phyloP scores from a whole-genome alignment of 305 asterid species.

The Andrographis paniculata region DNA sequence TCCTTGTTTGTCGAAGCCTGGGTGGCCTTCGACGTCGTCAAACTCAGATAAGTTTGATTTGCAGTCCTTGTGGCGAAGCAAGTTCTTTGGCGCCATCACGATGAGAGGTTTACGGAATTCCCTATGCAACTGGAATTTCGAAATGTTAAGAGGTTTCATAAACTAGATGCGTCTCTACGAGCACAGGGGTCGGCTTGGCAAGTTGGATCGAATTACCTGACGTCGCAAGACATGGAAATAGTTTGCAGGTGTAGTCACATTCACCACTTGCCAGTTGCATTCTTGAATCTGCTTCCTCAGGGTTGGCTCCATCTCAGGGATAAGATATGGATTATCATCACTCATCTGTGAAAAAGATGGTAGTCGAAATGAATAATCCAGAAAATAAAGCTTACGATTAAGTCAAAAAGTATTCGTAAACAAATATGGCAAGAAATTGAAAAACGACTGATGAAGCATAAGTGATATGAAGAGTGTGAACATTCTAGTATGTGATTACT shows the following conservation, averaged over 20 bases:
- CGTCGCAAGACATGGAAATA: slow-evolving; percentile 94
- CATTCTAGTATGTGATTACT: too few relatives aligned
- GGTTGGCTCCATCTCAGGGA: slow-evolving; percentile 96
- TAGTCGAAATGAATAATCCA: not conserved
- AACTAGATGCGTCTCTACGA: slow-evolving; percentile 6
- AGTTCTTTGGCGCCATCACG: slow-evolving; percentile 90
- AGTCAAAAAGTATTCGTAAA: too few relatives aligned
- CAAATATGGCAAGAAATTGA: too few relatives aligned
- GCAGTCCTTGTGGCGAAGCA: slow-evolving; percentile 88
- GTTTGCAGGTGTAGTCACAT: slow-evolving; percentile 94
- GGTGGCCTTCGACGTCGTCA: slow-evolving; percentile 88
- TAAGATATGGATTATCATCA: slow-evolving; percentile 79
- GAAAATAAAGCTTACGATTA: too few relatives aligned
- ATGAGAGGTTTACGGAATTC: slow-evolving; percentile 90
- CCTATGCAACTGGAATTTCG: slow-evolving; percentile 51
- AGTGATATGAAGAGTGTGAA: not conserved
- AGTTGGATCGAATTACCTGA: slow-evolving; percentile 39
- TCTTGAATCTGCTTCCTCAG: slow-evolving; percentile 89
- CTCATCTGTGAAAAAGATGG: slow-evolving; percentile 59
- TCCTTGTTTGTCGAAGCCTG: slow-evolving; percentile 97
- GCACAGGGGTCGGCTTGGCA: slow-evolving; percentile 7
- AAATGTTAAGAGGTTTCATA: slow-evolving; percentile 18
- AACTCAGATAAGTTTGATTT: slow-evolving; percentile 84
- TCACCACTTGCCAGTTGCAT: slow-evolving; percentile 98
- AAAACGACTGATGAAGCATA: not conserved